A percentile compares a stretch with the other conserved stretches of the same genome.
phyloP scores from a whole-genome alignment of 2,329 filamentous ascomycete species.

The Endocalyx cinctus region DNA sequence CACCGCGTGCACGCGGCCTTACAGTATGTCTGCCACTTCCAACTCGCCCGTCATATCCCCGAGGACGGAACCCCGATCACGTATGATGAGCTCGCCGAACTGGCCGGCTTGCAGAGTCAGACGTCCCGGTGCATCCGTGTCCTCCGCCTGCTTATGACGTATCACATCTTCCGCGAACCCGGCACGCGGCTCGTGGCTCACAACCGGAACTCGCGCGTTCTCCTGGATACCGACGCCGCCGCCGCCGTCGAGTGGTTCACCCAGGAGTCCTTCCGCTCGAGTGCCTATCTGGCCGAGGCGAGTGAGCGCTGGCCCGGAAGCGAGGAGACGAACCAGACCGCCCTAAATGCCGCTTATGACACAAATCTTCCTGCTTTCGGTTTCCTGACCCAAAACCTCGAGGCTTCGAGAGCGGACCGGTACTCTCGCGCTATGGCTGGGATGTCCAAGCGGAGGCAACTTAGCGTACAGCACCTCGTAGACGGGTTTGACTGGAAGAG shows the following conservation, averaged over 20 bases:
- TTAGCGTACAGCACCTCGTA: conserved; percentile 13
- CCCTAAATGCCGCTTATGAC: conserved; percentile 5
- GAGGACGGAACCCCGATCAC: conserved; percentile 14
- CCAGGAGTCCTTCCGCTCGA: conserved; percentile 13
- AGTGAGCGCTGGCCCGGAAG: conserved; percentile 10
- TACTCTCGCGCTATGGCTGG: conserved; percentile 17
- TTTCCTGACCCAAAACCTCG: conserved; percentile 5
- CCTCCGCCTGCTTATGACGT: conserved; percentile 16
- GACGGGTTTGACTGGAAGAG: conserved; percentile 13
- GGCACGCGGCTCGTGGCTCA: conserved; percentile 16
- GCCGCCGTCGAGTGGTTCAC: conserved; percentile 15
- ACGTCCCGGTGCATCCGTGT: conserved; percentile 13
- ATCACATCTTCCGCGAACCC: conserved; percentile 18
- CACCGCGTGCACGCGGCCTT: conserved; percentile 15
- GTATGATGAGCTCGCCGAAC: conserved; percentile 13
- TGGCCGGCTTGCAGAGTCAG: conserved; percentile 12
- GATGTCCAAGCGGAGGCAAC: conserved; percentile 15
- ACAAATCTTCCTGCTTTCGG: conserved; percentile 8
- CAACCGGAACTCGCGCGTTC: conserved; percentile 15
- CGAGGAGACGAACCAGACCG: conserved; percentile 1
- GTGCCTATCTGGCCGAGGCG: conserved; percentile 14
- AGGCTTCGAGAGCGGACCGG: conserved; percentile 3
- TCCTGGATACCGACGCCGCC: conserved; percentile 15
- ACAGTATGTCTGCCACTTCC: conserved; percentile 17
- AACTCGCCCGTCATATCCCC: conserved; percentile 12